phyloP scores from a whole-genome alignment of 2,329 filamentous ascomycete genomes.

The Aspergillus pseudoviridinutans region DNA sequence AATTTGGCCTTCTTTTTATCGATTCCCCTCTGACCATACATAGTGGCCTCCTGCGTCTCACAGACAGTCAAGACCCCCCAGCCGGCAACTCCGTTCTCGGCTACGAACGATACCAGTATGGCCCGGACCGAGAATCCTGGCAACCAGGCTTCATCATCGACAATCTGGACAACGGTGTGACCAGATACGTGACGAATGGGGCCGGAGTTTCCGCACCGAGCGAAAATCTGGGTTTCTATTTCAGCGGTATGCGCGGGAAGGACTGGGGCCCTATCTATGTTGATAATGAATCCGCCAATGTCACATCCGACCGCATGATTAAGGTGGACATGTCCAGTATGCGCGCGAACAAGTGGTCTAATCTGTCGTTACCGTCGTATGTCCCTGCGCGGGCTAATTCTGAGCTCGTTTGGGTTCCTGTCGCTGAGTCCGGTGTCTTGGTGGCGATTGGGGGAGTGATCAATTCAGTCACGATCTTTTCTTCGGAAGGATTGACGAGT shows the following conservation, averaged over 20 bases:
- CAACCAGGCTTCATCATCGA: slow-evolving; percentile 41
- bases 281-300: slow-evolving; percentile 28
- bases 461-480: slow-evolving; percentile 19
- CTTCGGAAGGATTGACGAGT: neutral
- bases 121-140: slow-evolving; percentile 43
- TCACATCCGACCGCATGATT: slow-evolving; percentile 55
- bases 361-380: slow-evolving; percentile 48
- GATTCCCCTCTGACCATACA: neutral
- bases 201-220: slow-evolving; percentile 62
- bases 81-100: slow-evolving; percentile 9
- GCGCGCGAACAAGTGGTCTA: slow-evolving; percentile 52
- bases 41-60: slow-evolving; percentile 46
- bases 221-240: slow-evolving; percentile 69
- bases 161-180: slow-evolving; percentile 47
- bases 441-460: slow-evolving; percentile 38
- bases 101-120: slow-evolving; percentile 55
- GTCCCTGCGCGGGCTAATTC: slow-evolving; percentile 58
- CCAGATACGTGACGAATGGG: slow-evolving; percentile 61
- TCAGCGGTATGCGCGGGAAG: slow-evolving; percentile 58
- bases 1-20: neutral
- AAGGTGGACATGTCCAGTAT: slow-evolving; percentile 57
- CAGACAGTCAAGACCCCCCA: slow-evolving; percentile 24
- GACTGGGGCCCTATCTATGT: slow-evolving; percentile 47
- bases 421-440: slow-evolving; percentile 33
- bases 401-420: slow-evolving; percentile 60